Percentiles rank a stretch among this genome's conserved stretches.
phyloP scores from a whole-genome alignment of 257 asterid species.

The Capsicum baccatum region DNA sequence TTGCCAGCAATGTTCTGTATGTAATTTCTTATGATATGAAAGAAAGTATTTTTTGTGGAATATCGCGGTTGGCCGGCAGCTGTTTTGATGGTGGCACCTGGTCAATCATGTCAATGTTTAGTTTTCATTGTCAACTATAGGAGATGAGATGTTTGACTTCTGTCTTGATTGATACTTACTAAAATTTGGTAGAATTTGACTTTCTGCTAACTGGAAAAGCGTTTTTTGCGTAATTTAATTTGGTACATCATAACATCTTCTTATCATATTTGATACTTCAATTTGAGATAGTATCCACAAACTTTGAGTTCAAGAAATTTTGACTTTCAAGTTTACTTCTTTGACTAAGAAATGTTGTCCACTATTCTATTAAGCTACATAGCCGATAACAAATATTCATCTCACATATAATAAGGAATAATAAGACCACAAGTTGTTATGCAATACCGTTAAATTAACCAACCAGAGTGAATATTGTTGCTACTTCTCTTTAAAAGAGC shows the following conservation, averaged over 20 bases:
- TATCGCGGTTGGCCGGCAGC: not conserved
- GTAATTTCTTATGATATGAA: not conserved
- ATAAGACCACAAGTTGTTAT: not conserved
- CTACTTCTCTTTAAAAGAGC: not conserved
- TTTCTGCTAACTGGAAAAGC: not conserved
- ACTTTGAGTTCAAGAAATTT: not conserved
- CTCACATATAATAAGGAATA: not conserved
- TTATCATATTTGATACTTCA: too few relatives aligned
- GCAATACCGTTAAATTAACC: slow-evolving; percentile 3
- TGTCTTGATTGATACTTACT: not conserved
- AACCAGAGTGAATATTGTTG: slow-evolving; percentile 20
- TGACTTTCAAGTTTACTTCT: not conserved
- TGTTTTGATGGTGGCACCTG: not conserved
- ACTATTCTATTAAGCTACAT: not conserved
- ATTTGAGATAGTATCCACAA: not conserved
- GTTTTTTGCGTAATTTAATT: slow-evolving; percentile 10
- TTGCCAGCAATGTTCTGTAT: not conserved
- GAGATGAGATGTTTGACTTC: not conserved
- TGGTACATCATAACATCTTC: slow-evolving; percentile 8
- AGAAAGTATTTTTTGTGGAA: not conserved
- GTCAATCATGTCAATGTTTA: not conserved
- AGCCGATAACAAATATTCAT: not conserved
- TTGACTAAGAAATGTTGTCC: not conserved
- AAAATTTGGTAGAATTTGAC: slow-evolving; percentile 12
- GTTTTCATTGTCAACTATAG: not conserved